Percentiles rank a stretch among this genome's conserved stretches.
phyloP scores from a whole-genome alignment of 106 monocot genomes.

The Acanthochlamys bracteata region DNA sequence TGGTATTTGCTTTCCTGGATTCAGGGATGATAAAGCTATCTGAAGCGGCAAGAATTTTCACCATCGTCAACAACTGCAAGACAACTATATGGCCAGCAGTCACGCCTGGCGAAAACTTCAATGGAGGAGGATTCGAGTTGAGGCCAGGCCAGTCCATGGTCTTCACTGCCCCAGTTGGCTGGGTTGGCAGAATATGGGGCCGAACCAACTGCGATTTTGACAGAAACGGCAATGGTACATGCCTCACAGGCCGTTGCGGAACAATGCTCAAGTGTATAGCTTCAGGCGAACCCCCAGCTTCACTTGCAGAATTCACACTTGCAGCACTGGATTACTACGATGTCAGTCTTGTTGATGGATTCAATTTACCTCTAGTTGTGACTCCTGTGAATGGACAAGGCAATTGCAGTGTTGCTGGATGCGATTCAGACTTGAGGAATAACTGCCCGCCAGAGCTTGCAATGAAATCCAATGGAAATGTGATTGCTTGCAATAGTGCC shows the following conservation, averaged over 20 bases:
- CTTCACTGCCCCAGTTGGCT: slow-evolving; percentile 58
- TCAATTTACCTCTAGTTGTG: slow-evolving; percentile 70
- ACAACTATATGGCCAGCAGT: slow-evolving; percentile 65
- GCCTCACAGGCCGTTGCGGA: slow-evolving; percentile 66
- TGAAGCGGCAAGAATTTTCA: slow-evolving; percentile 52
- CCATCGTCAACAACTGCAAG: slow-evolving; percentile 70
- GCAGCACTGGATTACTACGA: slow-evolving; percentile 67
- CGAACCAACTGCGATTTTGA: slow-evolving; percentile 83
- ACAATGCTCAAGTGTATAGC: slow-evolving; percentile 45
- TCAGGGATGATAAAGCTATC: slow-evolving; percentile 10
- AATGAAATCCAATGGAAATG: slow-evolving; percentile 27
- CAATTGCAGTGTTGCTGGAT: slow-evolving; percentile 64
- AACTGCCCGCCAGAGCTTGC: slow-evolving; percentile 64
- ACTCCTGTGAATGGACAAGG: slow-evolving; percentile 47
- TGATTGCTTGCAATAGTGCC: slow-evolving; percentile 74
- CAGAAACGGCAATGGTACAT: slow-evolving; percentile 44
- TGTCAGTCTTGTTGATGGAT: slow-evolving; percentile 92
- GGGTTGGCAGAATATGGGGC: slow-evolving; percentile 90
- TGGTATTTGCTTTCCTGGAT: too few species aligned
- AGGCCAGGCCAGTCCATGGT: slow-evolving; percentile 52
- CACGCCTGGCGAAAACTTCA: slow-evolving; percentile 53
- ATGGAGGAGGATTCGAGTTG: slow-evolving; percentile 60
- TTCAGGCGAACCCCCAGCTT: slow-evolving; percentile 57
- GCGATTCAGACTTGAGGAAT: slow-evolving; percentile 46
- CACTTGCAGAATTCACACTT: slow-evolving; percentile 79